Evolutionary conservation across 805 yeast genomes (phyloP).

Genomic region (Kluyveromyces dobzhanskii): DNA sequence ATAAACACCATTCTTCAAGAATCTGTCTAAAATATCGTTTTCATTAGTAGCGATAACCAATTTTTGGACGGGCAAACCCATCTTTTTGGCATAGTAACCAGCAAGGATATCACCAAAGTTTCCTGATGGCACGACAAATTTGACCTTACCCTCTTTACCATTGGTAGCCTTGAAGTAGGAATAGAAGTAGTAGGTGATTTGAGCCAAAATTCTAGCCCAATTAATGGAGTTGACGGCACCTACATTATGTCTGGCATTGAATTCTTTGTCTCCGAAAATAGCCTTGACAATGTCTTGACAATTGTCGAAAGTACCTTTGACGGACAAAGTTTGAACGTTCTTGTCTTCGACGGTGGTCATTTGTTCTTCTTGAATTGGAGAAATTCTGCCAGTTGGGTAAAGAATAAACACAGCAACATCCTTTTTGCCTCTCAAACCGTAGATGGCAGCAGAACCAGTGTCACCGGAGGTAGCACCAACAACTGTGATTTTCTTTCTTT

Average conservation of each 20-base stretch:
- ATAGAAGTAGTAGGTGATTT: constrained; percentile 92
- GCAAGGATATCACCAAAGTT: constrained; percentile 98
- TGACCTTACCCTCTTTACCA: constrained; percentile 41
- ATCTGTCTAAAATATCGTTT: constrained; percentile 90
- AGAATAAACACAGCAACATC: constrained; percentile 96
- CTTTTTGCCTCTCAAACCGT: constrained; percentile 93
- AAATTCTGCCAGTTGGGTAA: constrained; percentile 95
- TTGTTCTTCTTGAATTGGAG: constrained; percentile 96
- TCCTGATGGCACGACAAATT: constrained; percentile 94
- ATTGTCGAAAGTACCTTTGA: constrained; percentile 94
- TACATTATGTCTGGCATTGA: constrained; percentile 82
- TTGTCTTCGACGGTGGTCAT: constrained; percentile 94
- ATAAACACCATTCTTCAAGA: constrained; percentile 77
- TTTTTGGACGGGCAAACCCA: constrained; percentile 89
- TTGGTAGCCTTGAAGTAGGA: constrained; percentile 66
- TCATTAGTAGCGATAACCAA: constrained; percentile 93
- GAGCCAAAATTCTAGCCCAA: constrained; percentile 98
- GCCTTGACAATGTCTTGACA: constrained; percentile 95
- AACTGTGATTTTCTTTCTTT: constrained; percentile 79
- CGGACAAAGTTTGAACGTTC: constrained; percentile 91
- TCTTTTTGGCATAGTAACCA: constrained; percentile 86
- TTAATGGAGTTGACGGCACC: constrained; percentile 98
- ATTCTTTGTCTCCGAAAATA: constrained; percentile 81
- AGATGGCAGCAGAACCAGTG: constrained; percentile 98
- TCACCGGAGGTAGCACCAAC: constrained; percentile 99